Evolutionary conservation across 805 yeast species (phyloP), one percentile per base, ranked within the genome.

Genomic region (Kregervanrija fluxuum): DNA sequence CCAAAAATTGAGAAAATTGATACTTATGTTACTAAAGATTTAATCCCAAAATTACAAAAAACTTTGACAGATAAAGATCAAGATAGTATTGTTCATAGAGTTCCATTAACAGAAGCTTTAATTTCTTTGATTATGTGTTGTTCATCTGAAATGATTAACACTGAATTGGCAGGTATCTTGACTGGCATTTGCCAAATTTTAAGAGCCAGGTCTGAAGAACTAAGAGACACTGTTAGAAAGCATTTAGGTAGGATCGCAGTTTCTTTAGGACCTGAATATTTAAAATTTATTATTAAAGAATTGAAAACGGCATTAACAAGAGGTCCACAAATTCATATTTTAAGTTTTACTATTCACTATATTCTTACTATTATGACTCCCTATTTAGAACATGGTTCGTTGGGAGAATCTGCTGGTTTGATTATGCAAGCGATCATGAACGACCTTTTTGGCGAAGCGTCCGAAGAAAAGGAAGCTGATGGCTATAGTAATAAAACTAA

Each of bases 381-480:
- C 6, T 37, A 47, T 13, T 62, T 86, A 37, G 47, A 57, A 0
- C 84, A 77, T 51, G 95, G 95, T 8, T 95, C 86, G 47, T 66
- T 91, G 37, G 93, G 89, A 60, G 81, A 77, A 11, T 61, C 70
- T 41, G 76, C 82, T 4, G 66, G 67, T 2, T 54, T 82, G 44
- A 65, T 90, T 11, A 80, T 82, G 52, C 80, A 77, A 16, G 69
- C 88, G 12, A 71, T 90, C 16, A 91, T 91, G 96, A 95, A 89
- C 57, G 96, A 91, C 57, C 75, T 80, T 4, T 90, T 93, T 62
- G 99, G 99, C 17, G 75, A 82, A 9, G 85, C 95, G 3, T 95
- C 96, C 33, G 84, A 83, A 57, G 98, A 93, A 57, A 91, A 93
- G 60, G 98, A 93, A 51, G 90, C 93, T 5, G 97, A 89, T 49